Base-by-base conservation (phyloP, 2,329 filamentous ascomycete species). In the Fusarium ramigenum region DNA sequence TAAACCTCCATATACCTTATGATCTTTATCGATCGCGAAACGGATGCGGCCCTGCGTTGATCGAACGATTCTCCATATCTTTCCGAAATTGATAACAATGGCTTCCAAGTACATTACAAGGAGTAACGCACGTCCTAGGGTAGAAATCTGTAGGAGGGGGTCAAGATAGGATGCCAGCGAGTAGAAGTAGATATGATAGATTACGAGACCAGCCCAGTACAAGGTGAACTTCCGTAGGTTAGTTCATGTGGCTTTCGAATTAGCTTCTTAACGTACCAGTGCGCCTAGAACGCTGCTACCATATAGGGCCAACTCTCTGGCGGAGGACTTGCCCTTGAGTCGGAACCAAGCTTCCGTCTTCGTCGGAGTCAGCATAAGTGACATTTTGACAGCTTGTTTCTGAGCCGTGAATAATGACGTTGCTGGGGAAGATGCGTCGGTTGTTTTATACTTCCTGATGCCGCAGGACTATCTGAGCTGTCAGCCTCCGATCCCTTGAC, bases 321-420 rank as follows among this genome's bases (percentile, higher is more conserved):
- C 18, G 14, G 36, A 18, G 10, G 19, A 40, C 19, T 54, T 40
- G 34, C 25, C 19, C 5, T 10, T n/a, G 36, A 30, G 36, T 54
- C 36, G 50, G 9, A 40, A 14, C 36, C 34, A 54, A 16, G 23
- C 14, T 18, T 54, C 19, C 1, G 18, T 30, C 2, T 28, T 40
- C 36, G 16, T 54, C 2, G 36, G 25, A n/a, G 19, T 54, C 4
- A 37, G 7, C 9, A 37, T 10, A 3, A 54, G 23, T n/a, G 50
- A 40, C 36, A 54, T 40, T 1, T 0, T 14, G 25, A 4, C 19
- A 14, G 8, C 7, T 30, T 28, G 2, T 39, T n/a, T 14, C 2
- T 7, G 19, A 18, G 5, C 8, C 10, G 7, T 30, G 14, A 9
- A n/a, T 9, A n/a, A n/a, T 7, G 19, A 30, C 5, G 36, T 14